Base-by-base conservation (phyloP, 768 basidiomycete species). In the Mycena amicta region DNA sequence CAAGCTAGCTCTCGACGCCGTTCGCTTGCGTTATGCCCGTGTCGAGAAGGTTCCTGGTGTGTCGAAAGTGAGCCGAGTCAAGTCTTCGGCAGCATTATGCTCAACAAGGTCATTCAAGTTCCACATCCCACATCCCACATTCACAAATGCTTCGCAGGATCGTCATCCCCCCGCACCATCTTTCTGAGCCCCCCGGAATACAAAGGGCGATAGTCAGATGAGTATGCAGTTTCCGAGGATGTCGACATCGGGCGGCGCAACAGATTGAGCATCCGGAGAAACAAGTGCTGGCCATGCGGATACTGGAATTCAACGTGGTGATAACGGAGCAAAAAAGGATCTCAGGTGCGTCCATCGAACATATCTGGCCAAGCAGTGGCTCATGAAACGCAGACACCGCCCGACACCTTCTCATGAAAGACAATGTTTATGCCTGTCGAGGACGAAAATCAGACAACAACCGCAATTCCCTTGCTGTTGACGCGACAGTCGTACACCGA, bases 81-180 rank as follows among this genome's bases (percentile, higher is more conserved):
- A 59, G 96, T 98, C 3, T 72, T 98, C 55, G 84, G 81, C 53
- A 96, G 97, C 46, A 89, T 99, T 53, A 94, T 99, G 89, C 74
- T 98, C 67, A 99, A 98, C 85, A 98, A 99, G 81, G 97, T 98
- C 71, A n/a, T n/a, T n/a, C n/a, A n/a, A n/a, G n/a, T n/a, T n/a
- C n/a, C n/a, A n/a, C n/a, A n/a, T n/a, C n/a, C n/a, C n/a, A n/a
- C n/a, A 91, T 99, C 66, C 96, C 94, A 0, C 97, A 98, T 74
- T 95, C 97, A 11, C 88, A 92, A 65, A 99, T 98, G 97, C 80
- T 95, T 54, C 74, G 97, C 56, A 79, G 93, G 64, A 98, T 98
- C 71, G 83, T 80, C 60, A 91, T 93, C 63, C 97, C n/a, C 96
- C 3, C 77, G 95, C 13, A 90, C 98, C 50, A 77, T 98, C 23